Evolutionary conservation across 2,329 filamentous ascomycete genomes (phyloP), one percentile per base, ranked within the genome.

Genomic region (Chaetoscypha palmicola): DNA sequence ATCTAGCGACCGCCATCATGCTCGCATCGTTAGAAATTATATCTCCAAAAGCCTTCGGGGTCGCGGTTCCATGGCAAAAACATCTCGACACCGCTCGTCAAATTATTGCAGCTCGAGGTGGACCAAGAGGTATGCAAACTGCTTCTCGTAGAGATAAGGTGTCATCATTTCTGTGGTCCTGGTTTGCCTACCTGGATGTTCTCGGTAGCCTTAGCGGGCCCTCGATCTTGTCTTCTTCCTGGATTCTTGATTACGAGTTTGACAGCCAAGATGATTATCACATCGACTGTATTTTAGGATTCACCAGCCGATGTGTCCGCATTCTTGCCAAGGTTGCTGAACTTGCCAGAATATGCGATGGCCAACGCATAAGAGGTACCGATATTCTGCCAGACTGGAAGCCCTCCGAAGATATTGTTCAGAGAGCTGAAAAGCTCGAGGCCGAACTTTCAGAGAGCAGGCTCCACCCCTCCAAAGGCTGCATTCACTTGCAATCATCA

Each of bases 161-260:
- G 43, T 73, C 81, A 42, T 82, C 83, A 41, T 92, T 94, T 58
- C 72, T 92, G 8, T 81, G 78, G 53, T 79, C 84, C 46, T 94
- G 87, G 87, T 83, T 92, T 51, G 83, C 83, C 1, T 92, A 92
- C 63, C 73, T 94, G 16, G 86, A 92, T 58, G 79, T 92, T 1
- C 68, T 92, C 43, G 87, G 86, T 19, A 81, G 78, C 32, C 68
- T 94, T 20, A 81, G 68, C 43, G 84, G 83, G 12, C 74, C 30
- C 16, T 33, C 75, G 8, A 68, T 45, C 30, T 48, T 51, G 24
- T 53, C 49, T 17, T 53, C 57, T 1, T 38, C 49, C 21, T 60
- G 58, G 53, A 53, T 56, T 10, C 38, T 57, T 20, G 73, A 77
- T 47, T 72, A 73, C 45, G 69, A 70, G 3, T 58, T 66, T 3